These are phyloP conservation scores for Rhododendron molle DNA, from an alignment of 148 eudicot species.

Conservation along the genomic window DNA sequence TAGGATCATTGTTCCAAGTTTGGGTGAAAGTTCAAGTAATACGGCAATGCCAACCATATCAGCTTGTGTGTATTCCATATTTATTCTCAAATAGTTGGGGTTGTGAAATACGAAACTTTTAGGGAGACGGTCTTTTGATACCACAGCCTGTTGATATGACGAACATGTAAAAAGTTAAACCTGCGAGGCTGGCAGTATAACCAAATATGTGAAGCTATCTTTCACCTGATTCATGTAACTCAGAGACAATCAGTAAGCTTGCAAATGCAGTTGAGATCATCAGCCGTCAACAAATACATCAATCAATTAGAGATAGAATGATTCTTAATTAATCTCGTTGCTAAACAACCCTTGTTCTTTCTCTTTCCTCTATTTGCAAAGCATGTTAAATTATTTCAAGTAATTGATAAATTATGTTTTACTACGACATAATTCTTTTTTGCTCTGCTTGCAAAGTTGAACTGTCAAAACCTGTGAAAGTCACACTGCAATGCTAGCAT, in stretches of 20 bases:
- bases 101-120: background rate
- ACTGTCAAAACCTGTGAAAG: background rate
- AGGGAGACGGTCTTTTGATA: background rate
- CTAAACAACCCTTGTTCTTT: background rate
- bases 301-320: background rate
- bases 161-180: background rate
- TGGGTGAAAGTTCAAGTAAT: background rate
- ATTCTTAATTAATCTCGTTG: background rate
- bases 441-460: background rate
- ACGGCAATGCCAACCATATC: background rate
- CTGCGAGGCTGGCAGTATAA: background rate
- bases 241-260: background rate
- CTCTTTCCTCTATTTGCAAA: background rate
- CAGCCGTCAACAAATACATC: background rate
- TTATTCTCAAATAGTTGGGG: background rate
- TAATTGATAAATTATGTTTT: background rate
- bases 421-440: background rate
- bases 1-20: slow-evolving; percentile 3
- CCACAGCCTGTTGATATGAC: background rate
- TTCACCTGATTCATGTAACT: background rate
- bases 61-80: background rate
- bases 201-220: background rate
- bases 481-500: background rate
- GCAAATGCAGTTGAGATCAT: background rate
- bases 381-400: background rate